phyloP scores from a whole-genome alignment of 2,329 filamentous ascomycete species.

The Cryoendolithus antarcticus region DNA sequence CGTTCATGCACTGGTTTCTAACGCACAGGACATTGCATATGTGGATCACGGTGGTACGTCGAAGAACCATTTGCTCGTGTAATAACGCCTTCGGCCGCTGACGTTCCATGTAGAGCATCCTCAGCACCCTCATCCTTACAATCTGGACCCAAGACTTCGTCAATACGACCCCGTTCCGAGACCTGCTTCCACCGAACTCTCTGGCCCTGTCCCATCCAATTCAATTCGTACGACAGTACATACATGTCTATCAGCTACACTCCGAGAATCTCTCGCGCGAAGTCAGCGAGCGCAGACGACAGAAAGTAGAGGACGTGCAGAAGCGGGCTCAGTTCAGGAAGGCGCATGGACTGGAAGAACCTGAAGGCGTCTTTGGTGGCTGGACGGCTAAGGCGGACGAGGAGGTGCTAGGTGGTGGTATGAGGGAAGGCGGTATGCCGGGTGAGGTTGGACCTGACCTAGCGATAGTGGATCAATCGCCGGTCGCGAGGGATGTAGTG shows the following conservation, averaged over 20 bases:
- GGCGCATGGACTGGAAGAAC: constrained; percentile 65
- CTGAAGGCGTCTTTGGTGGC: constrained; percentile 35
- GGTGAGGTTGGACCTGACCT: constrained; percentile 19
- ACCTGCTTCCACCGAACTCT: constrained; percentile 61
- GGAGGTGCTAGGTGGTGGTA: constrained; percentile 21
- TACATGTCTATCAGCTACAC: constrained; percentile 66
- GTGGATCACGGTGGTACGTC: constrained; percentile 66
- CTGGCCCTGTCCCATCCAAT: constrained; percentile 60
- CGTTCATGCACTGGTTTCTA: constrained; percentile 74
- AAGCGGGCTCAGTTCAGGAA: constrained; percentile 78
- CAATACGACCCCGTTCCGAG: constrained; percentile 62
- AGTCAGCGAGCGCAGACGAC: constrained; percentile 59
- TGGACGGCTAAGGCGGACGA: constrained; percentile 30
- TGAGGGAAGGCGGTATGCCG: constrained; percentile 27
- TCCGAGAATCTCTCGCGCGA: constrained; percentile 56
- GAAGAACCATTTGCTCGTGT: too few relatives aligned
- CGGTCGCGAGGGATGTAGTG: constrained; percentile 20
- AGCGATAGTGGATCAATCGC: constrained; percentile 2
- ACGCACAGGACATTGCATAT: constrained; percentile 65
- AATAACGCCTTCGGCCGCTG: background rate
- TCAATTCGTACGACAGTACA: constrained; percentile 49
- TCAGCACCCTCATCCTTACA: constrained; percentile 55
- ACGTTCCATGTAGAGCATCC: constrained; percentile 41
- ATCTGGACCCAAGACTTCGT: constrained; percentile 72
- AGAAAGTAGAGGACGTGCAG: constrained; percentile 69